phyloP scores from a whole-genome alignment of 1,139 yeast genomes.

The Magnusiomyces sp. region DNA sequence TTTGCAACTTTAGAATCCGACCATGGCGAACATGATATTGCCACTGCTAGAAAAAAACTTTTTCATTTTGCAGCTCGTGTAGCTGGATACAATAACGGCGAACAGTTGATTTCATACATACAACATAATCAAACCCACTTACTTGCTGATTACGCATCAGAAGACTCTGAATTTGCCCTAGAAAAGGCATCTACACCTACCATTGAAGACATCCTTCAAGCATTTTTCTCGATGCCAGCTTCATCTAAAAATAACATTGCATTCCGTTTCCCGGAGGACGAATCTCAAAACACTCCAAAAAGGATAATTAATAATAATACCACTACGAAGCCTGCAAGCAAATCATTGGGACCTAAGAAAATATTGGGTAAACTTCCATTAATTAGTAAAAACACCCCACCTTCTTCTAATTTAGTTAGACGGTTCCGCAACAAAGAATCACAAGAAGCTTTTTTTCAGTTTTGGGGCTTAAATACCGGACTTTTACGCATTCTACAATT shows the following conservation, averaged over 20 bases:
- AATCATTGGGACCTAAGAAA: background rate
- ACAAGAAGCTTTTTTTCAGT: conserved; percentile 40
- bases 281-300: no score
- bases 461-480: conserved; percentile 46
- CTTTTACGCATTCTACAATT: conserved; percentile 52
- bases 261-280: no score
- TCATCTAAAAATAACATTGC: background rate
- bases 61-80: conserved; percentile 40
- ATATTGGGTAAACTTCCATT: background rate
- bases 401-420: conserved; percentile 26
- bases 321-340: no score
- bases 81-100: conserved; percentile 29
- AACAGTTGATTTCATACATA: conserved; percentile 4
- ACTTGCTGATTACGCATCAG: no score
- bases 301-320: no score
- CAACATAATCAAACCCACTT: no score
- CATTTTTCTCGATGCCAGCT: background rate
- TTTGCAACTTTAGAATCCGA: conserved; percentile 47
- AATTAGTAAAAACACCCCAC: background rate
- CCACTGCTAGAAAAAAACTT: conserved; percentile 32
- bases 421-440: conserved; percentile 46
- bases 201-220: background rate
- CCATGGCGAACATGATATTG: conserved; percentile 38
- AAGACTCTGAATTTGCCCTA: background rate
- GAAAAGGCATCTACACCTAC: conserved; percentile 5